Percentiles rank a stretch among this genome's conserved stretches.
Evolutionary conservation across 2,329 filamentous ascomycete genomes (phyloP).

Genomic region (Elsinoe arachidis): DNA sequence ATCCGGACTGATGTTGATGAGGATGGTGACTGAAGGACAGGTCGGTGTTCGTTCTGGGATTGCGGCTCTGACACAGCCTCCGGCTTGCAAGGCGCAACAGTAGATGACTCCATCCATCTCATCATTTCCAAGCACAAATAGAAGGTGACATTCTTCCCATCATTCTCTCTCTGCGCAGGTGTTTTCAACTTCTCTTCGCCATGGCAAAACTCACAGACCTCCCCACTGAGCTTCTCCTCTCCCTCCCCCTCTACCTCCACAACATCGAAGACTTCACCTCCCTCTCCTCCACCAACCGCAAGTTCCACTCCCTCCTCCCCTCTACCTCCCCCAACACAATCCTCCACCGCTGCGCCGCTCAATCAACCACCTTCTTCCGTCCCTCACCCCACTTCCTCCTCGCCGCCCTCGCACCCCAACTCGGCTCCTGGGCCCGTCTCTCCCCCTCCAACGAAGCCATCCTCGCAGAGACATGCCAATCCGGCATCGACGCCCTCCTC

Average conservation of each 20-base stretch:
- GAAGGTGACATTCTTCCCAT: no score
- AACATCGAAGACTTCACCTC: conserved; percentile 29
- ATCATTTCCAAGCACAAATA: no score
- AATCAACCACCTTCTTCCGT: conserved; percentile 29
- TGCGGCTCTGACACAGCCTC: background rate
- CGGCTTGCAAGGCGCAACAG: background rate
- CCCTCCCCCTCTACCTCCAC: conserved; percentile 19
- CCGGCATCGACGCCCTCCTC: conserved; percentile 27
- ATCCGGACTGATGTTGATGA: background rate
- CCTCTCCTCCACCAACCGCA: conserved; percentile 19
- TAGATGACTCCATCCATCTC: no score
- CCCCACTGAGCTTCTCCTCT: background rate
- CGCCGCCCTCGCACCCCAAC: conserved; percentile 26
- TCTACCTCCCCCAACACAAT: conserved; percentile 23
- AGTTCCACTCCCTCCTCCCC: conserved; percentile 20
- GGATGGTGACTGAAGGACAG: background rate
- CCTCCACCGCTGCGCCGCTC: conserved; percentile 27
- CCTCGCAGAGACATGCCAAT: conserved; percentile 17
- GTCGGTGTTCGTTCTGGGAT: background rate
- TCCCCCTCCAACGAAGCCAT: conserved; percentile 19
- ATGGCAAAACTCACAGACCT: background rate
- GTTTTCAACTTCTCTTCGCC: no score
- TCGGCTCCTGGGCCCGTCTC: conserved; percentile 28
- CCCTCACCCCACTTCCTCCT: conserved; percentile 31
- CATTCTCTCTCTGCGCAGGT: no score